These are phyloP conservation scores for Mrakia gelida DNA, from an alignment of 768 basidiomycete genomes.

Conservation along the genomic window DNA sequence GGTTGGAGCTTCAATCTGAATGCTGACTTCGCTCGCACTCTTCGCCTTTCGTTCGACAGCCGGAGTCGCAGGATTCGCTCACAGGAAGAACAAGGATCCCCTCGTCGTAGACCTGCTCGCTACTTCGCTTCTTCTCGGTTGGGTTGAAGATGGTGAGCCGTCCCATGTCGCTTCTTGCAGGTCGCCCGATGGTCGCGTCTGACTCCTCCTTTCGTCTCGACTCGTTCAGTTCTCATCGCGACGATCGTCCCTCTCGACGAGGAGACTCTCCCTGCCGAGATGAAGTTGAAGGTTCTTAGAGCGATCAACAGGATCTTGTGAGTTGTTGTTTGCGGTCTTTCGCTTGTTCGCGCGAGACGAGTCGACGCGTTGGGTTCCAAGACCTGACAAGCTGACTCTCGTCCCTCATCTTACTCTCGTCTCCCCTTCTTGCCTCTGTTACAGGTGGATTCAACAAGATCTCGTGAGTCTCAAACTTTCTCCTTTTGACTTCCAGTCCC, in stretches of 20 bases:
- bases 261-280: not conserved
- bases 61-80: constrained; percentile 19
- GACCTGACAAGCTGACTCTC: too few relatives aligned
- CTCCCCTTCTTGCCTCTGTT: not conserved
- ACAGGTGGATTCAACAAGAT: constrained; percentile 25
- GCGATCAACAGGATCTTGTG: constrained; percentile 12
- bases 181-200: not conserved
- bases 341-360: too few relatives aligned
- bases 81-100: constrained; percentile 18
- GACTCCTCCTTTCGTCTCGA: not conserved
- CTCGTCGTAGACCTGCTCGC: constrained; percentile 18
- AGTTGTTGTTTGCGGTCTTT: too few relatives aligned
- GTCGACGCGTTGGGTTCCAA: too few relatives aligned
- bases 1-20: too few relatives aligned
- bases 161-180: not conserved
- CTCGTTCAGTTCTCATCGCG: not conserved
- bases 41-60: not conserved
- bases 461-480: not conserved
- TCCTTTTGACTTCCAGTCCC: not conserved
- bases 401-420: too few relatives aligned
- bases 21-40: too few relatives aligned
- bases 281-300: not conserved
- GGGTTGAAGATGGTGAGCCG: constrained; percentile 17
- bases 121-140: constrained; percentile 1
- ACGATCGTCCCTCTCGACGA: constrained; percentile 1